phyloP scores from a whole-genome alignment of 225 moss, liverwort and hornwort genomes.

The Climacium dendroides region DNA sequence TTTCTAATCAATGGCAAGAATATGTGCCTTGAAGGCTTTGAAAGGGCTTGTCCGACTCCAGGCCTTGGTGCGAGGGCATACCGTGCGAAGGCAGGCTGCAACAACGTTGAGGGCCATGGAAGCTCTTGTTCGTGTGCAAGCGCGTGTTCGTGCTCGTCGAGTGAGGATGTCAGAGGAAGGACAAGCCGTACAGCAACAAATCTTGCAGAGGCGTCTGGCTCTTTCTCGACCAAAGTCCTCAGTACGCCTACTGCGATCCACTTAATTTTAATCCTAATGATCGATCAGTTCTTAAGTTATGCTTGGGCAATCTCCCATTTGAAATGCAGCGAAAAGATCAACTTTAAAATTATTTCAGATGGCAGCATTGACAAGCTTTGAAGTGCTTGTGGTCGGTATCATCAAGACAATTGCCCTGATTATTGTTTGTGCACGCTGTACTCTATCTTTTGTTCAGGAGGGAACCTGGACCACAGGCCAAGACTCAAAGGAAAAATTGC shows the following conservation, averaged over 20 bases:
- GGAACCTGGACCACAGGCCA: conserved; percentile 73
- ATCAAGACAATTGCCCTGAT: not conserved
- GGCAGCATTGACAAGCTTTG: not conserved
- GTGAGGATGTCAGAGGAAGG: conserved; percentile 61
- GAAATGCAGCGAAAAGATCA: not conserved
- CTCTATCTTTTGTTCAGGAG: conserved; percentile 16
- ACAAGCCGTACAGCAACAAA: conserved; percentile 55
- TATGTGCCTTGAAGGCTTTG: conserved; percentile 33
- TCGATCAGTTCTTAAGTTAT: not conserved
- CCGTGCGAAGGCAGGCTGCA: conserved; percentile 52
- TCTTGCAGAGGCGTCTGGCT: conserved; percentile 40
- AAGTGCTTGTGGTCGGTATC: not conserved
- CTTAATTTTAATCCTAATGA: not conserved
- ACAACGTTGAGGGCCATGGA: conserved; percentile 56
- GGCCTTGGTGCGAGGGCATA: conserved; percentile 49
- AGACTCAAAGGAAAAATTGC: conserved; percentile 70
- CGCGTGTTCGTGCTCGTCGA: conserved; percentile 53
- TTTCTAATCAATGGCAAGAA: conserved; percentile 2
- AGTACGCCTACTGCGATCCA: conserved; percentile 5
- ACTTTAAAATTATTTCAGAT: not conserved
- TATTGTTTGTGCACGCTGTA: not conserved
- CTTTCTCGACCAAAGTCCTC: conserved; percentile 31
- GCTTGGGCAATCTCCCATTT: not conserved
- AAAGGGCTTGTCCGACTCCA: conserved; percentile 50
- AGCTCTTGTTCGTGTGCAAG: conserved; percentile 57